Conservation (phyloP, 495 filamentous ascomycete species). For the Neurospora sp. region DNA sequence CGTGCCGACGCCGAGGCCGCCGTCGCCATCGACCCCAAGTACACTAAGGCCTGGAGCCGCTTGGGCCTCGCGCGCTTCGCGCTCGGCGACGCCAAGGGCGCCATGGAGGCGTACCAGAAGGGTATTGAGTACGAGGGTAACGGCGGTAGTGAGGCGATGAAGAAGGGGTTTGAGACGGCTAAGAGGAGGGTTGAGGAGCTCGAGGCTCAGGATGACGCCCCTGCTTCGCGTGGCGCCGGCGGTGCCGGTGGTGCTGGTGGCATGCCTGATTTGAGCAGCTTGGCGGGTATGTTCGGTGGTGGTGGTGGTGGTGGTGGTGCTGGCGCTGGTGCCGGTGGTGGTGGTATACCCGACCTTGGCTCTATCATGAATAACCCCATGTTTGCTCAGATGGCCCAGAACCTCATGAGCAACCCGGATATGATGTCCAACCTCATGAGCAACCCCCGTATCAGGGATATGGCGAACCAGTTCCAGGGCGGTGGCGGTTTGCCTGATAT, state of each 20-base stretch:
- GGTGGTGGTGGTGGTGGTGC: slow-evolving; percentile 45
- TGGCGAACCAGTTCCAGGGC: slow-evolving; percentile 61
- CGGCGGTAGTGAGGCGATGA: slow-evolving; percentile 82
- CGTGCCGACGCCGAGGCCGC: too few species aligned
- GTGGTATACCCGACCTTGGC: slow-evolving; percentile 74
- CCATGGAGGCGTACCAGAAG: slow-evolving; percentile 88
- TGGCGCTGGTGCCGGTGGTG: slow-evolving; percentile 40
- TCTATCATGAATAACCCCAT: slow-evolving; percentile 94
- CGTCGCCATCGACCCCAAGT: slow-evolving; percentile 73
- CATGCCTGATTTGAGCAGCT: slow-evolving; percentile 35
- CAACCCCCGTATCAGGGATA: slow-evolving; percentile 78
- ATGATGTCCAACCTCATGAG: slow-evolving; percentile 83
- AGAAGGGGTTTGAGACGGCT: slow-evolving; percentile 87
- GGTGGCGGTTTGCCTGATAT: slow-evolving; percentile 85
- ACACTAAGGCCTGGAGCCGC: slow-evolving; percentile 92
- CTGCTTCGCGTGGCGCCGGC: slow-evolving; percentile 29
- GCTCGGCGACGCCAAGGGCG: slow-evolving; percentile 76
- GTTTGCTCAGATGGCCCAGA: slow-evolving; percentile 94
- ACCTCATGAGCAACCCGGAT: slow-evolving; percentile 90
- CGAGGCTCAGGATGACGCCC: slow-evolving; percentile 32
- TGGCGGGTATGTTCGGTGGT: slow-evolving; percentile 62
- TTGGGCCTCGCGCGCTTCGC: slow-evolving; percentile 86
- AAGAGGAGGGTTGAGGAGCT: slow-evolving; percentile 72
- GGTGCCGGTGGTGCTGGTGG: slow-evolving; percentile 17
- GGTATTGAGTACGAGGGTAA: slow-evolving; percentile 92